Evolutionary conservation across 441 rosid genomes (phyloP).

Genomic region (Populus tomentosa): DNA sequence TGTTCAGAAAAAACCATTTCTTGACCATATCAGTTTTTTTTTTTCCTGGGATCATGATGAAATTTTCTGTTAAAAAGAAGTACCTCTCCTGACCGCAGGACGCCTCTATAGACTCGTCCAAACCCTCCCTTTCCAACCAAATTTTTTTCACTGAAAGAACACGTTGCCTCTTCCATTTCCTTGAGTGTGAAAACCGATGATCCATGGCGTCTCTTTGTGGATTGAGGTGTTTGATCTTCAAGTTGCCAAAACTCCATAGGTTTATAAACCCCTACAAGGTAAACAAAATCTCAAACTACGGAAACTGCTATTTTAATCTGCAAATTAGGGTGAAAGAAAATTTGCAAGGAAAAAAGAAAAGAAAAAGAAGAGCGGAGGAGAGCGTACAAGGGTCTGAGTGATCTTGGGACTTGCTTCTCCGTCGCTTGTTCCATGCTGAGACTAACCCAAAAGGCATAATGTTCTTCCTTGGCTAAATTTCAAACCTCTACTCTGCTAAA

Average conservation of each 20-base stretch:
- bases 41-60: too few relatives aligned
- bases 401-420: slow-evolving; percentile 80
- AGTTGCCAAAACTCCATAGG: slow-evolving; percentile 68
- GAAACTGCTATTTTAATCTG: neutral
- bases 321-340: neutral
- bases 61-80: neutral
- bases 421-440: slow-evolving; percentile 87
- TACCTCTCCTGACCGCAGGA: slow-evolving; percentile 85
- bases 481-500: slow-evolving; percentile 6
- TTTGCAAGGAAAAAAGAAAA: slow-evolving; percentile 6
- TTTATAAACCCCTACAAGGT: slow-evolving; percentile 65
- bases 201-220: slow-evolving; percentile 50
- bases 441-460: slow-evolving; percentile 79
- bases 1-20: neutral
- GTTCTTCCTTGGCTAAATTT: neutral
- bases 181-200: slow-evolving; percentile 80
- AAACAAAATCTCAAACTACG: slow-evolving; percentile 3
- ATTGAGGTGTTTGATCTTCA: slow-evolving; percentile 48
- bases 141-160: slow-evolving; percentile 63
- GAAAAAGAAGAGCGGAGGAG: slow-evolving; percentile 22
- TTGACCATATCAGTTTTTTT: neutral
- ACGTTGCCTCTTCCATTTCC: slow-evolving; percentile 91
- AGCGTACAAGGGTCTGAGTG: slow-evolving; percentile 68
- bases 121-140: slow-evolving; percentile 89
- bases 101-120: slow-evolving; percentile 84